Percentiles rank a stretch among this genome's conserved stretches.
phyloP scores from a whole-genome alignment of 2,329 filamentous ascomycete species.

The Penicillium occitanis region DNA sequence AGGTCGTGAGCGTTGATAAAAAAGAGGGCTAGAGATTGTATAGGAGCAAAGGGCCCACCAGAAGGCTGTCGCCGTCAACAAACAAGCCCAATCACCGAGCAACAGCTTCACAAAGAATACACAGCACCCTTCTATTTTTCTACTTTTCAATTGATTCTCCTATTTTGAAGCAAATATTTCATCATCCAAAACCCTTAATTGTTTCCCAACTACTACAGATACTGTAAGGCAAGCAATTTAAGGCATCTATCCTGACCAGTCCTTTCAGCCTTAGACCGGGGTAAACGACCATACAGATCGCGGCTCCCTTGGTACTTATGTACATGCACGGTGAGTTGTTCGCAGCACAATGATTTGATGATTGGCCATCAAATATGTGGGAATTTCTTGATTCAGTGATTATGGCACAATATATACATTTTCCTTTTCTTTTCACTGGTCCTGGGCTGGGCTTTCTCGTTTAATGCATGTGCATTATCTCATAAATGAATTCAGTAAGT shows the following conservation, averaged over 20 bases:
- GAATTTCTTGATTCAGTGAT: not conserved
- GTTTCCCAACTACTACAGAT: not conserved
- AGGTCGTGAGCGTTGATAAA: not conserved
- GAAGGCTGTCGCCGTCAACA: slow-evolving; percentile 10
- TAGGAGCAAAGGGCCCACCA: not conserved
- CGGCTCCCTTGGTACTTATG: not conserved
- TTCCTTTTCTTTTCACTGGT: not conserved
- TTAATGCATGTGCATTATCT: not conserved
- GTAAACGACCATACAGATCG: slow-evolving; percentile 4
- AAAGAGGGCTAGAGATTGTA: not conserved
- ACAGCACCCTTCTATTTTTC: not conserved
- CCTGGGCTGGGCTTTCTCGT: not conserved
- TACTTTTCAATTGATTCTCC: not conserved
- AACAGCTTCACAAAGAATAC: slow-evolving; percentile 4
- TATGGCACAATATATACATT: not conserved
- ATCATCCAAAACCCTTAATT: not conserved
- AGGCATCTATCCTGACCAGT: slow-evolving; percentile 12
- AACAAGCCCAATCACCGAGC: slow-evolving; percentile 19
- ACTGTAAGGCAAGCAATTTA: slow-evolving; percentile 9
- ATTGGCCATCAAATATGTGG: not conserved
- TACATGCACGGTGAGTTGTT: slow-evolving; percentile 20
- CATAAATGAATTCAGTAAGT: not conserved
- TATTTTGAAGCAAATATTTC: not conserved
- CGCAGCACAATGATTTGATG: slow-evolving; percentile 18
- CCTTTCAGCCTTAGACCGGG: slow-evolving; percentile 10